Conservation (phyloP, 2,329 filamentous ascomycete genomes). For the Trichoderma sp. region DNA sequence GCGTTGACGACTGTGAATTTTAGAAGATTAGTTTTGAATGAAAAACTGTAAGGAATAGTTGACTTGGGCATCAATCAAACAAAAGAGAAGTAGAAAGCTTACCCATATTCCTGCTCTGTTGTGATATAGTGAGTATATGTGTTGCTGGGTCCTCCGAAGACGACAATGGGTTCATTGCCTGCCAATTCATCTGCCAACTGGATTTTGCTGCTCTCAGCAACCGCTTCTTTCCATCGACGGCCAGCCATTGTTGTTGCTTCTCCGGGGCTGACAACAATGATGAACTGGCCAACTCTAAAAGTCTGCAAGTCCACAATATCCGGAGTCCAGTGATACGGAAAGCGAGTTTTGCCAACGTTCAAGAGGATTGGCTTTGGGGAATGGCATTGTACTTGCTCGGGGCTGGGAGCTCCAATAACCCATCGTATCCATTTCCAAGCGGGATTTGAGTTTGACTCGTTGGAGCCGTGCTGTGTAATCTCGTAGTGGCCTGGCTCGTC, state of each 20-base stretch:
- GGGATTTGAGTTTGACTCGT: conserved; percentile 69
- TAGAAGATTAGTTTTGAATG: conserved; percentile 36
- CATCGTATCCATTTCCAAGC: conserved; percentile 77
- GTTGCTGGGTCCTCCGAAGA: conserved; percentile 86
- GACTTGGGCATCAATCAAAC: no score
- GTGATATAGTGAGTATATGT: conserved; percentile 81
- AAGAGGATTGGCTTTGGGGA: conserved; percentile 81
- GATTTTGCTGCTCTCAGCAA: conserved; percentile 55
- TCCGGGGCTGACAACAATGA: conserved; percentile 83
- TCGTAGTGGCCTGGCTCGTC: conserved; percentile 89
- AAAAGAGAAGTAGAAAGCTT: conserved; percentile 30
- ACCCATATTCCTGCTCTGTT: conserved; percentile 66
- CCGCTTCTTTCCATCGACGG: conserved; percentile 77
- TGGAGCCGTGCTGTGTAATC: conserved; percentile 81
- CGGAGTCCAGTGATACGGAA: conserved; percentile 82
- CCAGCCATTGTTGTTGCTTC: conserved; percentile 93
- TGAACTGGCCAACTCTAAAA: conserved; percentile 78
- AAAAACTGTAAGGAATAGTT: background rate
- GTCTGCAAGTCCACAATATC: conserved; percentile 89
- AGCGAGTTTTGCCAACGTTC: conserved; percentile 76
- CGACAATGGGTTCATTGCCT: conserved; percentile 64
- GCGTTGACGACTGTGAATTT: conserved; percentile 64
- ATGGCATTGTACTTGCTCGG: conserved; percentile 75
- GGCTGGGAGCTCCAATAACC: conserved; percentile 68
- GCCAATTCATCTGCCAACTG: conserved; percentile 48